phyloP scores from a whole-genome alignment of 2,329 filamentous ascomycete genomes.

The Fusarium sp. region DNA sequence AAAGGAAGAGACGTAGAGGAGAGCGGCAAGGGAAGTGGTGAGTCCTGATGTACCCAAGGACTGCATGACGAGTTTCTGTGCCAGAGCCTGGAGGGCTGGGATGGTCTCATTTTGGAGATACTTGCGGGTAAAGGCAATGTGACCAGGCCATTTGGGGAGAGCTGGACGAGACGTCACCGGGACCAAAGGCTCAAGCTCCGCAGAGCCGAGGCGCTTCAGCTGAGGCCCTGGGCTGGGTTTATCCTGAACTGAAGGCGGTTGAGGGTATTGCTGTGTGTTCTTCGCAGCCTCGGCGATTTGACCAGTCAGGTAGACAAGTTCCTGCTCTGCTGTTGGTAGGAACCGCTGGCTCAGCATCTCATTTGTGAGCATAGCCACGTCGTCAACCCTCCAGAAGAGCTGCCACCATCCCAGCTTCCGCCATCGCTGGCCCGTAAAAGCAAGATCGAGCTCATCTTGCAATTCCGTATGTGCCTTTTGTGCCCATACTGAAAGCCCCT shows the following conservation, averaged over 20 bases:
- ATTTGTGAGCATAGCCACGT: conserved; percentile 83
- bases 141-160: conserved; percentile 73
- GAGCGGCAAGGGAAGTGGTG: conserved; percentile 62
- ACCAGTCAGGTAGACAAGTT: conserved; percentile 85
- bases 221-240: not conserved
- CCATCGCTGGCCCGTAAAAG: conserved; percentile 82
- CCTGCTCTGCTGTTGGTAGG: conserved; percentile 80
- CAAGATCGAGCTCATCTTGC: conserved; percentile 79
- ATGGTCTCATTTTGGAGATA: conserved; percentile 74
- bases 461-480: conserved; percentile 85
- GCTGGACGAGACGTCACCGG: conserved; percentile 28
- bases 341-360: conserved; percentile 83
- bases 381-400: conserved; percentile 93
- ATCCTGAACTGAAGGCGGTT: conserved; percentile 45
- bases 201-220: conserved; percentile 36
- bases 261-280: conserved; percentile 45
- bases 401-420: conserved; percentile 91
- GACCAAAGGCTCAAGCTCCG: conserved; percentile 41
- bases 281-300: conserved; percentile 68
- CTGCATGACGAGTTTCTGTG: conserved; percentile 79
- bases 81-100: conserved; percentile 76
- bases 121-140: conserved; percentile 77
- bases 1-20: conserved; percentile 67
- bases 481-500: conserved; percentile 76
- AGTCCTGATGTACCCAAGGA: conserved; percentile 78